Evolutionary conservation across 75 land plant species (phyloP).

Genomic region (Picea glauca): DNA sequence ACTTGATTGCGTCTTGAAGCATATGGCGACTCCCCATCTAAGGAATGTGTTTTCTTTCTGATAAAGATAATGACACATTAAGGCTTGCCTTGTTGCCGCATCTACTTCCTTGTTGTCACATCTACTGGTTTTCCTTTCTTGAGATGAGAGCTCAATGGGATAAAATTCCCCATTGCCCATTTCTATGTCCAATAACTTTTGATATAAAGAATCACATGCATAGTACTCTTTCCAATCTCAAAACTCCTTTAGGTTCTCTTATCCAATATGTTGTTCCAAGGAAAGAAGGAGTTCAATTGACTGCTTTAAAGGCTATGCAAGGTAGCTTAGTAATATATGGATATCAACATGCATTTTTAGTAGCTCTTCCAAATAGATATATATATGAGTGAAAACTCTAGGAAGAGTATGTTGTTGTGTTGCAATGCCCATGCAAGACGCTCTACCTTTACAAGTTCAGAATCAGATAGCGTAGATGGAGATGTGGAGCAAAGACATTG

Average conservation of each 20-base stretch:
- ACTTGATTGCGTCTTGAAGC: no score
- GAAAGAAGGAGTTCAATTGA: constrained; percentile 43
- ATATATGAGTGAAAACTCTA: constrained; percentile 70
- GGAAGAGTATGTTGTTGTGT: constrained; percentile 82
- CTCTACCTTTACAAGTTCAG: constrained; percentile 54
- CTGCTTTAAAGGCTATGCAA: constrained; percentile 87
- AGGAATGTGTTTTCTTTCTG: no score
- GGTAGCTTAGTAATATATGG: constrained; percentile 71
- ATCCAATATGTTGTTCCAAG: constrained; percentile 46
- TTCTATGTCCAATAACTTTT: constrained; percentile 71
- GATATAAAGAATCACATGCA: constrained; percentile 89
- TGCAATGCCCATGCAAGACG: constrained; percentile 73
- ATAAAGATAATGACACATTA: no score
- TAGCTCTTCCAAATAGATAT: constrained; percentile 80
- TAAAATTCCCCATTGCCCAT: no score
- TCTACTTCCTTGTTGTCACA: no score
- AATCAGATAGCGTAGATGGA: constrained; percentile 58
- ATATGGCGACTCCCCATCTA: no score
- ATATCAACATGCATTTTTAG: constrained; percentile 77
- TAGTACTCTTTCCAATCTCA: constrained; percentile 89
- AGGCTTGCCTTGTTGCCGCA: no score
- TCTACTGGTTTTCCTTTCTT: no score
- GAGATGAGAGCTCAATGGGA: no score
- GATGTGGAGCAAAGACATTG: constrained; percentile 99
- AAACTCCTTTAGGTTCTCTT: constrained; percentile 77